Base-by-base conservation (phyloP, 1,139 yeast genomes). In the Sugiyamaella japonica region DNA sequence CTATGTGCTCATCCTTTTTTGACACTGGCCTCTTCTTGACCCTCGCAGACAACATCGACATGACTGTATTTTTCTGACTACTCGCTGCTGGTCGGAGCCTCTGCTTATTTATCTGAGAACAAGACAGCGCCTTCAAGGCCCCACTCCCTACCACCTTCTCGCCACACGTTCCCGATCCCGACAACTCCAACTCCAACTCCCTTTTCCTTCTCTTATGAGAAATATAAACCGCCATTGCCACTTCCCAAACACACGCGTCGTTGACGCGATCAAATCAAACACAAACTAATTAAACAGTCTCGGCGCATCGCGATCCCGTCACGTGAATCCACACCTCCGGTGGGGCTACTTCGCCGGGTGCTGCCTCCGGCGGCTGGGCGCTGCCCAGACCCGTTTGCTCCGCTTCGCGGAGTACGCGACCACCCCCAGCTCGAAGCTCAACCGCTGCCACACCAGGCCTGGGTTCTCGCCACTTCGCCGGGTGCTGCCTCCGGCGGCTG, bases 41-140 rank as follows among this genome's bases (percentile, higher is more conserved):
- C 28, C 31, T 48, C 1, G 51, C 46, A 15, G 39, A 39, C 3
- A 48, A 29, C 51, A 48, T 48, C 17, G 51, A 48, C 39, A 17
- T 36, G 12, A 48, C 31, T 29, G 51, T 48, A 25, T 48, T 48
- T 13, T 39, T 41, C 32, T 48, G 51, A 23, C 28, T 10, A 5
- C 31, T 8, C 16, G 3, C 9, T 38, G n/a, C 3, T 16, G 4
- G 3, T n/a, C 9, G 15, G 25, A 28, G 15, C 23, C 10, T 37
- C 20, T n/a, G 20, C 37, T 45, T 34, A 12, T 29, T 29, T 5
- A 45, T 12, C 7, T 20, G n/a, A 10, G 23, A 34, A 13, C 13
- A 23, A 6, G 42, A 23, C 12, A 45, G 9, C 6, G 34, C 2
- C 16, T 36, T 13, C 12, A 45, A 15, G 6, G 49, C 42, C 9